Conservation (phyloP, 2,329 filamentous ascomycete species). For the Aspergillus novoparasiticus region DNA sequence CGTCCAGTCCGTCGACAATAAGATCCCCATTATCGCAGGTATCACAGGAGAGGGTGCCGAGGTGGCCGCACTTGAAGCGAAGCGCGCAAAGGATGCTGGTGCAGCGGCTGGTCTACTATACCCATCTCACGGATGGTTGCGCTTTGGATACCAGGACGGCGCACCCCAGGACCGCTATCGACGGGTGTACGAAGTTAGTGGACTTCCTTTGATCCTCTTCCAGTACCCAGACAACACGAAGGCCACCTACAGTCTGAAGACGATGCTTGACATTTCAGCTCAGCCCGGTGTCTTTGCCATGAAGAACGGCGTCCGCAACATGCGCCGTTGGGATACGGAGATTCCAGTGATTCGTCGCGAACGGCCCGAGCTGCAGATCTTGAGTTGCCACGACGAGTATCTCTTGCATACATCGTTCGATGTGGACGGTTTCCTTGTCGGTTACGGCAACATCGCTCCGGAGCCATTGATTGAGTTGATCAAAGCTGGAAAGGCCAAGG, state of each 20-base stretch:
- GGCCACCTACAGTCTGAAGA: constrained; percentile 55
- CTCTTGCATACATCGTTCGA: constrained; percentile 56
- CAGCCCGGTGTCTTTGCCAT: constrained; percentile 58
- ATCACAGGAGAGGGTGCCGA: constrained; percentile 58
- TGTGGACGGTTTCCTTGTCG: constrained; percentile 58
- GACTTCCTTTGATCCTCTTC: constrained; percentile 56
- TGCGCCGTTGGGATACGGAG: constrained; percentile 60
- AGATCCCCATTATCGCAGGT: constrained; percentile 55
- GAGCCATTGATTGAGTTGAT: constrained; percentile 55
- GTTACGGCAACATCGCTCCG: constrained; percentile 57
- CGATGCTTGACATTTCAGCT: constrained; percentile 56
- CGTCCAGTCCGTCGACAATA: constrained; percentile 54
- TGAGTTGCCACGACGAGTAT: constrained; percentile 58
- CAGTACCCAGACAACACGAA: constrained; percentile 59
- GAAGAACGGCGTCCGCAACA: constrained; percentile 61
- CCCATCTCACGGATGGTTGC: constrained; percentile 57
- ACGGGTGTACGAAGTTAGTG: constrained; percentile 53
- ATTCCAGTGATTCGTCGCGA: constrained; percentile 55
- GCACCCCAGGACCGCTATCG: constrained; percentile 57
- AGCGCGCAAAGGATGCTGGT: constrained; percentile 53
- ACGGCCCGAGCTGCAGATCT: constrained; percentile 53
- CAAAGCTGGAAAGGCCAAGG: constrained; percentile 52
- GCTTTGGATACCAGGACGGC: constrained; percentile 58
- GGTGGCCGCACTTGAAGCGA: constrained; percentile 55
- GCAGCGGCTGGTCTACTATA: constrained; percentile 56